These are phyloP conservation scores for Aspergillus coremiiformis DNA, from an alignment of 495 filamentous ascomycete species.

Conservation along the genomic window DNA sequence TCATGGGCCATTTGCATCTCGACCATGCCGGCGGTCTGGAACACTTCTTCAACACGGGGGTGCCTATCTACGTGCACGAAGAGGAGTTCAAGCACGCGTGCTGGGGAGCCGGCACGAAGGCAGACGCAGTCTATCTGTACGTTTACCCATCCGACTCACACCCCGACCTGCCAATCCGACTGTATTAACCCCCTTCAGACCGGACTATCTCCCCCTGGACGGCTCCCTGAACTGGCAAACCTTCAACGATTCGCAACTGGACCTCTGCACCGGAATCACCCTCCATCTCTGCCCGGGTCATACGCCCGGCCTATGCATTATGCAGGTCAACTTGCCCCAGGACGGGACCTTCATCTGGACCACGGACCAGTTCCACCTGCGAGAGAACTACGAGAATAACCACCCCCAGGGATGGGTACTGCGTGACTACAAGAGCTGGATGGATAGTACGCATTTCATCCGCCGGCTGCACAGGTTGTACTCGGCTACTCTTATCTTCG, in stretches of 20 bases:
- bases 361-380: conserved; percentile 11
- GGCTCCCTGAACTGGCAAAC: conserved; percentile 29
- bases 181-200: not conserved
- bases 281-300: conserved; percentile 35
- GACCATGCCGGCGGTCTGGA: conserved; percentile 39
- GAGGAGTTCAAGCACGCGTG: conserved; percentile 44
- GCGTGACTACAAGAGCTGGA: no score
- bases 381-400: no score
- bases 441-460: no score
- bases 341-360: conserved; percentile 8
- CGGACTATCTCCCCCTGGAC: conserved; percentile 4
- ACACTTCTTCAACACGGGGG: conserved; percentile 29
- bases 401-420: no score
- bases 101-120: conserved; percentile 37
- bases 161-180: not conserved
- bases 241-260: conserved; percentile 22
- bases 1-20: conserved; percentile 41
- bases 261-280: conserved; percentile 32
- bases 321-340: conserved; percentile 11
- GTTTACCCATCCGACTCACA: conserved; percentile 24
- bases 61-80: conserved; percentile 48
- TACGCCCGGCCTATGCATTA: conserved; percentile 16
- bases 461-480: no score
- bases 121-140: conserved; percentile 39
- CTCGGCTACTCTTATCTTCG: no score